phyloP scores from a whole-genome alignment of 768 basidiomycete species.

The Lactarius sanguifluus region DNA sequence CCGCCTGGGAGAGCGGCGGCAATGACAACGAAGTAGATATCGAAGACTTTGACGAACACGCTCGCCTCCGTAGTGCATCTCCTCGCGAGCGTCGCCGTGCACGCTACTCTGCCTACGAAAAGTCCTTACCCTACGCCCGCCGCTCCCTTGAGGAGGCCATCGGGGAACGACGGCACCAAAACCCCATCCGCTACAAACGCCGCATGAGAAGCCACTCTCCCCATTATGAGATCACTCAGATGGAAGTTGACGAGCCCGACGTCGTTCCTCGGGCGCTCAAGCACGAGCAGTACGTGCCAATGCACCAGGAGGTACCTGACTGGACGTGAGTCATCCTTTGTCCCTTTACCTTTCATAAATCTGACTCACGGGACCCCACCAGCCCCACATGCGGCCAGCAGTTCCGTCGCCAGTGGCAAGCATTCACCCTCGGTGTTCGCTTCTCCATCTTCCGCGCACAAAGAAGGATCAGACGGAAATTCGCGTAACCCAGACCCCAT shows the following conservation, averaged over 20 bases:
- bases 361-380: slow-evolving; percentile 8
- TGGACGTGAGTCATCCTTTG: slow-evolving; percentile 29
- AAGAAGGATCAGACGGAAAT: slow-evolving; percentile 37
- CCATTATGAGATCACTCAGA: slow-evolving; percentile 4
- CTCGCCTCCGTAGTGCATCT: slow-evolving; percentile 19
- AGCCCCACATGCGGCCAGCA: slow-evolving; percentile 60
- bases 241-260: slow-evolving; percentile 7
- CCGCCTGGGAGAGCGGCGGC: slow-evolving; percentile 40
- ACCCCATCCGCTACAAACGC: slow-evolving; percentile 23
- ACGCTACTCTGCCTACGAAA: slow-evolving; percentile 25
- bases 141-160: slow-evolving; percentile 25
- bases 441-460: slow-evolving; percentile 59
- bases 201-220: slow-evolving; percentile 26
- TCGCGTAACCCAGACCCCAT: slow-evolving; percentile 15
- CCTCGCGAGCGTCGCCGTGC: slow-evolving; percentile 30
- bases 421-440: slow-evolving; percentile 52
- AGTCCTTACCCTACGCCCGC: slow-evolving; percentile 22
- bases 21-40: slow-evolving; percentile 30
- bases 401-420: slow-evolving; percentile 61
- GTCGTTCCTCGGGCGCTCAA: slow-evolving; percentile 7
- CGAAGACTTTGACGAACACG: slow-evolving; percentile 18
- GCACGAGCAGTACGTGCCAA: slow-evolving; percentile 19
- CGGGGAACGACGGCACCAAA: slow-evolving; percentile 9
- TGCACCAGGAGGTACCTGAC: slow-evolving; percentile 16
- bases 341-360: slow-evolving; percentile 2